Conservation (phyloP, 1,139 yeast genomes). For the Saccharomyces hybrid region DNA sequence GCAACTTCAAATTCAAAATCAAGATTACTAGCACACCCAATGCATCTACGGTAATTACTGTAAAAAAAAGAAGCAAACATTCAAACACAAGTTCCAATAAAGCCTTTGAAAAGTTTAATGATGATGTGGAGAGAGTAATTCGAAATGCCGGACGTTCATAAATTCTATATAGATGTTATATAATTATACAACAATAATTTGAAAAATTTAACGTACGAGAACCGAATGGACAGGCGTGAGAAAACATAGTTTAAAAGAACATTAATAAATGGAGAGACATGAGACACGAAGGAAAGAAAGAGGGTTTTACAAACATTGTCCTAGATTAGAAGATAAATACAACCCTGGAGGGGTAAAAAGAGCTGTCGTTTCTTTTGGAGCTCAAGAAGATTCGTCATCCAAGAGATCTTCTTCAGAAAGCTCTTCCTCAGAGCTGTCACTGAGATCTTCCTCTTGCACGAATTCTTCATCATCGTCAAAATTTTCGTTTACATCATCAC, state of each 20-base stretch:
- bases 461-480: conserved; percentile 11
- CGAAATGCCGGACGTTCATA: conserved; percentile 8
- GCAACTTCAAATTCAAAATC: conserved; percentile 23
- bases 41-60: conserved; percentile 11
- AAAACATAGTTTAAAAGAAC: background rate
- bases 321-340: background rate
- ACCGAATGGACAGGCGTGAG: background rate
- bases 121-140: conserved; percentile 16
- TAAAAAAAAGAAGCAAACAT: conserved; percentile 15
- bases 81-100: conserved; percentile 7
- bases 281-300: background rate
- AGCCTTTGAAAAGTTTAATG: conserved; percentile 19
- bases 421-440: background rate
- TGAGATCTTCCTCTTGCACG: conserved; percentile 7
- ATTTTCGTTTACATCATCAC: background rate
- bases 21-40: conserved; percentile 12
- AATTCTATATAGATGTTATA: background rate
- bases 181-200: background rate
- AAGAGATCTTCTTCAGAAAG: background rate
- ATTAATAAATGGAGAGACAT: background rate
- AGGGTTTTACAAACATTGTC: background rate
- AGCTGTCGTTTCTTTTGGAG: background rate
- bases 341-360: background rate
- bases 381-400: background rate
- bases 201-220: background rate